Conservation (phyloP, 129 eudicot species). For the Heracleum sosnowskyi region DNA sequence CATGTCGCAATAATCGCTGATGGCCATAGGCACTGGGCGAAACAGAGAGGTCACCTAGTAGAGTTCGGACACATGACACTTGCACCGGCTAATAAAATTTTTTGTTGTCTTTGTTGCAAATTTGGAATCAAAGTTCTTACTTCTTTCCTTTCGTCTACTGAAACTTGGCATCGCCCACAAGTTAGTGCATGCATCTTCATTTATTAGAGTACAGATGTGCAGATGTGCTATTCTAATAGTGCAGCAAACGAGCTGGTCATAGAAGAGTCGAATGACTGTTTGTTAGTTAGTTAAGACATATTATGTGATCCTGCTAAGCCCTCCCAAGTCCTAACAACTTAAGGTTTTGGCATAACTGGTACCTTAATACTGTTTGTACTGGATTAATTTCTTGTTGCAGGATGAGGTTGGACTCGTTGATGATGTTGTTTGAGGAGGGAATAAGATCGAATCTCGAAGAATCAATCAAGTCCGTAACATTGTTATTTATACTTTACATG, state of each 20-base stretch:
- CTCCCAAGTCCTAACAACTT: not conserved
- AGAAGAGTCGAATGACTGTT: no score
- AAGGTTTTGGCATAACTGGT: not conserved
- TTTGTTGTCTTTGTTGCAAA: constrained; percentile 1
- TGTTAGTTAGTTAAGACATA: not conserved
- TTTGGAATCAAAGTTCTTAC: not conserved
- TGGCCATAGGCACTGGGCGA: not conserved
- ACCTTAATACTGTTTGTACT: not conserved
- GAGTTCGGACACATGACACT: not conserved
- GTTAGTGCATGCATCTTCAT: not conserved
- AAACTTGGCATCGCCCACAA: not conserved
- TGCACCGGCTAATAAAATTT: not conserved
- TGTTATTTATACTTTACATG: not conserved
- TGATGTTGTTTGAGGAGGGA: not conserved
- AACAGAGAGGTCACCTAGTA: not conserved
- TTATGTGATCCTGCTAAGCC: not conserved
- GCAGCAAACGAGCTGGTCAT: not conserved
- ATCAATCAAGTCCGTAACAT: not conserved
- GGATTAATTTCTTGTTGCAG: not conserved
- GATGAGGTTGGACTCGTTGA: not conserved
- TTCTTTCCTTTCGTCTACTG: not conserved
- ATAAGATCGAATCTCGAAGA: not conserved
- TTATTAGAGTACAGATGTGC: not conserved
- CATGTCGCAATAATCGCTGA: not conserved
- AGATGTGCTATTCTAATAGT: not conserved